These are phyloP conservation scores for Pseudogymnoascus sp. DNA, from an alignment of 2,329 filamentous ascomycete genomes.

Conservation along the genomic window DNA sequence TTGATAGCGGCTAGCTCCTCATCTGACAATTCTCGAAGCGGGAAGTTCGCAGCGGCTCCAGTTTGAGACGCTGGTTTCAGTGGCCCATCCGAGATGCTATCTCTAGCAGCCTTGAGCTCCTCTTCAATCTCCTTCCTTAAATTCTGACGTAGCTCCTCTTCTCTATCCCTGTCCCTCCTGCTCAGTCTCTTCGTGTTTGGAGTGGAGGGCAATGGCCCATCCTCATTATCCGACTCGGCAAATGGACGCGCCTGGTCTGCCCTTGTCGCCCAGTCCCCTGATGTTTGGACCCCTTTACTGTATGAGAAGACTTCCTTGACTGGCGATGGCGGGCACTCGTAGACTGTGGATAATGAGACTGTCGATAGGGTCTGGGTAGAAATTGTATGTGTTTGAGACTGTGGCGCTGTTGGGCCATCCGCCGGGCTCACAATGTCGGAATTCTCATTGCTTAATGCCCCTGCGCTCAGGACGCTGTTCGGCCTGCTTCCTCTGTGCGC, in stretches of 20 bases:
- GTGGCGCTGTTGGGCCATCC: slow-evolving; percentile 32
- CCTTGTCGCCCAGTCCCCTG: slow-evolving; percentile 60
- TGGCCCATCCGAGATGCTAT: slow-evolving; percentile 46
- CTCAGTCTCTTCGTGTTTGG: slow-evolving; percentile 65
- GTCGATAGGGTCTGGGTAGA: slow-evolving; percentile 63
- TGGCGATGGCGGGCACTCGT: slow-evolving; percentile 70
- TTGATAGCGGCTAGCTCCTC: slow-evolving; percentile 90
- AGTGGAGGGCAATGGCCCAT: slow-evolving; percentile 47
- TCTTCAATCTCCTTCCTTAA: slow-evolving; percentile 87
- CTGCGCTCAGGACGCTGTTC: slow-evolving; percentile 76
- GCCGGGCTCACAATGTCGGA: slow-evolving; percentile 51
- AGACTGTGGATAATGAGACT: slow-evolving; percentile 66
- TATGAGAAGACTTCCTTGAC: slow-evolving; percentile 87
- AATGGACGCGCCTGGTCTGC: slow-evolving; percentile 46
- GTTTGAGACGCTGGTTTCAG: slow-evolving; percentile 41
- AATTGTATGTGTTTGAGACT: slow-evolving; percentile 35
- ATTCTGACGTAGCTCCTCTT: slow-evolving; percentile 82
- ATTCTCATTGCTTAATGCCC: slow-evolving; percentile 70
- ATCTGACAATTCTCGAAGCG: slow-evolving; percentile 67
- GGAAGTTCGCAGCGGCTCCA: slow-evolving; percentile 52
- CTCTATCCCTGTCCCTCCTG: slow-evolving; percentile 69
- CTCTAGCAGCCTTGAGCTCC: slow-evolving; percentile 69
- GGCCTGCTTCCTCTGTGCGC: slow-evolving; percentile 66
- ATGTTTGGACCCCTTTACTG: slow-evolving; percentile 93
- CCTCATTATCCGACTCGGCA: slow-evolving; percentile 54